Conservation (phyloP, 371 early-diverging fungal genomes). For the Chytridium lagenaria region DNA sequence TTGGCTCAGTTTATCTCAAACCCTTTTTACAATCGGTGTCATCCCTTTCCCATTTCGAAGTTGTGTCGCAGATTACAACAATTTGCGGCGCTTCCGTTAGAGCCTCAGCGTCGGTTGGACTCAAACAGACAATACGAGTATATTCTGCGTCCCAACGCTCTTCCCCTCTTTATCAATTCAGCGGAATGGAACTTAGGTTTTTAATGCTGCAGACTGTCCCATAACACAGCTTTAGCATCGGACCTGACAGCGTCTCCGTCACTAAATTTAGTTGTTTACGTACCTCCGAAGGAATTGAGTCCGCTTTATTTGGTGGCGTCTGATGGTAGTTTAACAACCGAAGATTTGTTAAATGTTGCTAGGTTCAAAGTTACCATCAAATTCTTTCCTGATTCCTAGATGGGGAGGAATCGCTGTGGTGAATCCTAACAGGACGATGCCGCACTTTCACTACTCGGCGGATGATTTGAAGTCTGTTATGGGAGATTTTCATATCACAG, state of each 20-base stretch:
- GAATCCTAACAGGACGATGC: constrained; percentile 54
- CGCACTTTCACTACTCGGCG: constrained; percentile 19
- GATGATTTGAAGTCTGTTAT: constrained; percentile 73
- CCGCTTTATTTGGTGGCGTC: constrained; percentile 73
- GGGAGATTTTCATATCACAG: constrained; percentile 78
- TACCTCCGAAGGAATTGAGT: constrained; percentile 69
- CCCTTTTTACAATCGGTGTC: constrained; percentile 62
- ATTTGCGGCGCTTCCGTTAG: constrained; percentile 71
- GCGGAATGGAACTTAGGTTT: constrained; percentile 90
- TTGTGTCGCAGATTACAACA: constrained; percentile 77
- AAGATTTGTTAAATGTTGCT: background rate
- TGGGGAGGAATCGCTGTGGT: constrained; percentile 91
- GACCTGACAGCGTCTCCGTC: constrained; percentile 79
- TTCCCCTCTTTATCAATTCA: constrained; percentile 85
- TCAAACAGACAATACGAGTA: constrained; percentile 45
- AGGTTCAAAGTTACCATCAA: constrained; percentile 53
- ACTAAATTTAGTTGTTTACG: constrained; percentile 85
- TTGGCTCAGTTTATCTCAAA: constrained; percentile 26
- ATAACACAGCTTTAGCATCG: constrained; percentile 63
- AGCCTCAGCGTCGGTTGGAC: constrained; percentile 51
- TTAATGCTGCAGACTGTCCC: constrained; percentile 1
- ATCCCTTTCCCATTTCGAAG: constrained; percentile 61
- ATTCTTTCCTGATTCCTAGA: constrained; percentile 87
- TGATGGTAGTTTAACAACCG: constrained; percentile 57
- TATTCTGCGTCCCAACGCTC: constrained; percentile 58